Evolutionary conservation across 116 monocot species (phyloP).

Genomic region (Zostera marina): DNA sequence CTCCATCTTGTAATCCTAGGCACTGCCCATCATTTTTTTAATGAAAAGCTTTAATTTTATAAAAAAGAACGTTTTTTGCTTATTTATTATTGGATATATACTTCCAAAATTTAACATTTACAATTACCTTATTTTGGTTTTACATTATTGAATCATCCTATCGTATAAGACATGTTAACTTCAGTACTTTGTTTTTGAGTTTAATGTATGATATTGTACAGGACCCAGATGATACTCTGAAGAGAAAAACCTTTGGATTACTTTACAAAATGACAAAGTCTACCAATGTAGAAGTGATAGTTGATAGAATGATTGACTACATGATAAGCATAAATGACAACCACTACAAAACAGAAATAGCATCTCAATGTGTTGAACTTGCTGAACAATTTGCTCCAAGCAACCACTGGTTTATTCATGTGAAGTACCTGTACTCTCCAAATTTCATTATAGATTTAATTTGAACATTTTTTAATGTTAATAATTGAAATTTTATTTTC

Average conservation of each 20-base stretch:
- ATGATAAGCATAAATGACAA: constrained; percentile 90
- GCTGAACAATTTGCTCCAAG: constrained; percentile 98
- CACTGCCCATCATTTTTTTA: too few relatives aligned
- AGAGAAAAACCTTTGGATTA: constrained; percentile 91
- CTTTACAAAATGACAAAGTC: constrained; percentile 98
- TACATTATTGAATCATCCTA: too few relatives aligned
- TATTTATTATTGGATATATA: too few relatives aligned
- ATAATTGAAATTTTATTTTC: constrained; percentile 3
- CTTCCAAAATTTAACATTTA: too few relatives aligned
- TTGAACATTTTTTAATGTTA: neutral
- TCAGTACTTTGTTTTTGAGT: neutral
- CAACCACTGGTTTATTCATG: constrained; percentile 98
- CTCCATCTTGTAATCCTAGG: too few relatives aligned
- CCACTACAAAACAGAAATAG: constrained; percentile 97
- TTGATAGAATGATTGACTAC: constrained; percentile 98
- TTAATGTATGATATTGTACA: constrained; percentile 9
- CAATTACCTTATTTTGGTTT: too few relatives aligned
- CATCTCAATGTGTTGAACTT: constrained; percentile 95
- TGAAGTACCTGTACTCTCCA: constrained; percentile 6
- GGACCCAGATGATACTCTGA: constrained; percentile 97
- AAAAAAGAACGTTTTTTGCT: too few relatives aligned
- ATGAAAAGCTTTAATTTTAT: too few relatives aligned
- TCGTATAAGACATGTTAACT: neutral
- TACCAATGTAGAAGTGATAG: constrained; percentile 94
- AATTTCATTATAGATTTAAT: neutral